A percentile compares a stretch with the other conserved stretches of the same genome.
Conservation (phyloP, 2,329 filamentous ascomycete genomes). For the Fulvia fulva region DNA sequence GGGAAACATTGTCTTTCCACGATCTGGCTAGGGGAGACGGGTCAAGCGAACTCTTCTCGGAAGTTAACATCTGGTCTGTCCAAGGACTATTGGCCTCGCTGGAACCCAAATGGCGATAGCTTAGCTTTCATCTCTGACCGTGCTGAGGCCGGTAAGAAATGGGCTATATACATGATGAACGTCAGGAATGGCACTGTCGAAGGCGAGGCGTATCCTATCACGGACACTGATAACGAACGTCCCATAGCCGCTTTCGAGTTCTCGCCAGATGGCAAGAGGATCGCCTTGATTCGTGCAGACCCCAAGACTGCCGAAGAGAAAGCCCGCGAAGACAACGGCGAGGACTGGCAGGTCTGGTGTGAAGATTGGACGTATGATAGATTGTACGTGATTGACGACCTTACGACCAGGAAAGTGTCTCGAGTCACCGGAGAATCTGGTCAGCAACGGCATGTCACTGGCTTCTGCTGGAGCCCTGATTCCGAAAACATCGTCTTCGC, state of each 20-base stretch:
- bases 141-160: constrained; percentile 28
- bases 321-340: constrained; percentile 31
- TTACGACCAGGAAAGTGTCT: no score
- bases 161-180: constrained; percentile 31
- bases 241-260: constrained; percentile 28
- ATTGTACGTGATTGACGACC: no score
- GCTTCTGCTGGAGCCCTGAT: no score
- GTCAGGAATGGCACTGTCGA: constrained; percentile 9
- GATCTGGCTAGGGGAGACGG: constrained; percentile 29
- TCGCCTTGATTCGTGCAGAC: constrained; percentile 35
- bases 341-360: no score
- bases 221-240: constrained; percentile 25
- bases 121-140: constrained; percentile 37
- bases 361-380: no score
- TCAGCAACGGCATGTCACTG: no score
- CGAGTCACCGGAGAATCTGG: no score
- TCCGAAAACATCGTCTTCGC: no score
- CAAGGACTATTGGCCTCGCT: constrained; percentile 27
- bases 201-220: constrained; percentile 30
- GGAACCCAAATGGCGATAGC: constrained; percentile 27
- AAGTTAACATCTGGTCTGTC: constrained; percentile 27
- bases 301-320: constrained; percentile 33
- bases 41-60: constrained; percentile 23
- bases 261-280: constrained; percentile 34
- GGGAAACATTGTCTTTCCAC: constrained; percentile 20